Evolutionary conservation across 208 protist species (phyloP).

Genomic region (Angomonas ambiguus): DNA sequence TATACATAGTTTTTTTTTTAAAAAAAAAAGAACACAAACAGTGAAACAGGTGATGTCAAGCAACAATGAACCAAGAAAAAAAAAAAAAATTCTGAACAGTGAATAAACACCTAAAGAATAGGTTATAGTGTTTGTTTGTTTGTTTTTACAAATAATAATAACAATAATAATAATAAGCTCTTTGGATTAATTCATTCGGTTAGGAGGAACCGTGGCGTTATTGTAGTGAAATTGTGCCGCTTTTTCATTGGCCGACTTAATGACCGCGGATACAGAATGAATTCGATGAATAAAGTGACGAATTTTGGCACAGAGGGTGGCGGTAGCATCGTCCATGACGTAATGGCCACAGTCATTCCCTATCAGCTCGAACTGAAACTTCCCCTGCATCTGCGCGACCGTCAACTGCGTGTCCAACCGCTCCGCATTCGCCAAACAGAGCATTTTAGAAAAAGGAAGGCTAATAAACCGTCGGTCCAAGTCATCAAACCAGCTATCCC

Average conservation of each 20-base stretch:
- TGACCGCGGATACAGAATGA: conserved; percentile 1
- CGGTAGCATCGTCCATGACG: conserved; percentile 88
- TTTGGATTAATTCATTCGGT: conserved; percentile 7
- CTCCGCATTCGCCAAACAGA: conserved; percentile 84
- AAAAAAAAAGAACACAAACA: neutral
- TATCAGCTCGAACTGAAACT: conserved; percentile 91
- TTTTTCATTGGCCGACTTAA: neutral
- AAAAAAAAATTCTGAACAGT: conserved; percentile 15
- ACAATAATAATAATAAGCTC: neutral
- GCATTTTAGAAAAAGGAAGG: conserved; percentile 76
- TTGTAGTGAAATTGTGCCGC: conserved; percentile 22
- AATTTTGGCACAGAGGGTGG: conserved; percentile 42
- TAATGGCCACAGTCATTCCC: conserved; percentile 84
- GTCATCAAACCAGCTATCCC: conserved; percentile 86
- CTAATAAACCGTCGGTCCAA: conserved; percentile 78
- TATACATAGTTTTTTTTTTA: neutral
- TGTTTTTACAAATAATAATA: neutral
- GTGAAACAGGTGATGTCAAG: neutral
- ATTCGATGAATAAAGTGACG: conserved; percentile 63
- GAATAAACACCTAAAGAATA: no score
- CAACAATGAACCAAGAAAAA: conserved; percentile 12
- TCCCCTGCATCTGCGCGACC: conserved; percentile 93
- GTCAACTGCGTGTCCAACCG: conserved; percentile 86
- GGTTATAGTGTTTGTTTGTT: neutral
- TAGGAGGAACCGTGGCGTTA: conserved; percentile 28